Percentiles rank a stretch among this genome's conserved stretches.
Conservation (phyloP, 2,329 filamentous ascomycete species). For the Rachicladosporium sp. region DNA sequence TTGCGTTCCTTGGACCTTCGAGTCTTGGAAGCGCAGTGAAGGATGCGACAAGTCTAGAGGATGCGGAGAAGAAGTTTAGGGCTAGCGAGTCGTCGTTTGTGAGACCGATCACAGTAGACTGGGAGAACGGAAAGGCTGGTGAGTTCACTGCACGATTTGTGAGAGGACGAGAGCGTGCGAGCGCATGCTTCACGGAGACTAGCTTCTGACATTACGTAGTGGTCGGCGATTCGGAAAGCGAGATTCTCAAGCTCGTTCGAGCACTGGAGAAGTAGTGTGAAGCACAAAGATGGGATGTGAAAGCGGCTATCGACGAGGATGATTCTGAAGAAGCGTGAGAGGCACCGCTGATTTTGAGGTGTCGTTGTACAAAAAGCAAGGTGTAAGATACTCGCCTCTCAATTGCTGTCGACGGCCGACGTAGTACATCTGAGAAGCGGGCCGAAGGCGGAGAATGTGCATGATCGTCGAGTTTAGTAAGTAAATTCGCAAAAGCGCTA, state of each 20-base stretch:
- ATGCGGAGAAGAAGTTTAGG: conserved; percentile 70
- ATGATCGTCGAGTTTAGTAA: too few relatives aligned
- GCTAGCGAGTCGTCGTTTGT: conserved; percentile 56
- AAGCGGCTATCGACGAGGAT: too few relatives aligned
- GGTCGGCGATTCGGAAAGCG: conserved; percentile 68
- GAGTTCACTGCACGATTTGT: conserved; percentile 17
- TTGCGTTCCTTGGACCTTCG: conserved; percentile 63
- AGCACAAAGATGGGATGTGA: too few relatives aligned
- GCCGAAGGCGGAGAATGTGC: too few relatives aligned
- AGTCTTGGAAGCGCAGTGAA: conserved; percentile 55
- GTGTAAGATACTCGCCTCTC: too few relatives aligned
- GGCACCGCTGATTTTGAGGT: too few relatives aligned
- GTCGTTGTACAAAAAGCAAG: too few relatives aligned
- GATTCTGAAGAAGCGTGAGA: too few relatives aligned
- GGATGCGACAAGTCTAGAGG: conserved; percentile 60
- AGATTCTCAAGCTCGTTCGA: conserved; percentile 61
- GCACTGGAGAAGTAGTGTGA: not conserved
- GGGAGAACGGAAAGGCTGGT: conserved; percentile 77
- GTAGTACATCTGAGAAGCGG: too few relatives aligned
- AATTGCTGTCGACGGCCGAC: too few relatives aligned
- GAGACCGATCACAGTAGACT: conserved; percentile 77
- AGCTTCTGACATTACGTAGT: conserved; percentile 27
- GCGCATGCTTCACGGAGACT: conserved; percentile 1
- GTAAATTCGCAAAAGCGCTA: too few relatives aligned
- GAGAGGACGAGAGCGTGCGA: not conserved